Conservation (phyloP, 2,329 filamentous ascomycete genomes). For the Aspergillus sp. region DNA sequence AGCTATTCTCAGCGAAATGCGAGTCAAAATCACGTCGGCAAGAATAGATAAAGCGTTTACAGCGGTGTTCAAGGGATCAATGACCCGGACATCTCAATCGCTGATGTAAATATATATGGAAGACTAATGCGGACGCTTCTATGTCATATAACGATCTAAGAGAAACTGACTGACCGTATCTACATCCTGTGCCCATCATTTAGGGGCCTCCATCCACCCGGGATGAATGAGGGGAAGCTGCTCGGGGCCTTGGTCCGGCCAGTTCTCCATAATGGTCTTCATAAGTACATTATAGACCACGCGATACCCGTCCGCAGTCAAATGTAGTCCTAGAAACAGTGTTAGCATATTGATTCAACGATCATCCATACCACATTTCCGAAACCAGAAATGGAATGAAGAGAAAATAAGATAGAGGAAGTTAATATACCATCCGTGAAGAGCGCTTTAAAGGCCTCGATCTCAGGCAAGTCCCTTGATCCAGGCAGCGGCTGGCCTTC, state of each 20-base stretch:
- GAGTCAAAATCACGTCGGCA: no score
- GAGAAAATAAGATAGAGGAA: background rate
- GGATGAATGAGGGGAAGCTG: constrained; percentile 55
- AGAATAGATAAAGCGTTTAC: no score
- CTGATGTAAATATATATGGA: background rate
- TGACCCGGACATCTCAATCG: background rate
- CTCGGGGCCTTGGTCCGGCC: constrained; percentile 57
- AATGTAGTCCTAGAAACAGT: constrained; percentile 53
- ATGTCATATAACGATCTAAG: background rate
- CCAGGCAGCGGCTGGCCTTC: constrained; percentile 54
- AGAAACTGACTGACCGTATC: background rate
- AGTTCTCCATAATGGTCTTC: constrained; percentile 49
- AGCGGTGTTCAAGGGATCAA: no score
- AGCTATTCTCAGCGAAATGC: no score
- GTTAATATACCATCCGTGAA: constrained; percentile 55
- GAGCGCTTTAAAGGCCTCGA: constrained; percentile 53
- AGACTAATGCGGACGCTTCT: background rate
- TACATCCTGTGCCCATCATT: constrained; percentile 15
- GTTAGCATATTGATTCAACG: constrained; percentile 1
- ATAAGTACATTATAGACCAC: constrained; percentile 56
- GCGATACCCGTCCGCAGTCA: constrained; percentile 56
- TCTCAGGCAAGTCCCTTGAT: constrained; percentile 57
- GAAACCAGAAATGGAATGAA: no score
- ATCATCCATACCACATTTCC: background rate
- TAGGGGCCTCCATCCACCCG: constrained; percentile 49